Evolutionary conservation across 768 basidiomycete genomes (phyloP).

Genomic region (Mycena chlorophos): DNA sequence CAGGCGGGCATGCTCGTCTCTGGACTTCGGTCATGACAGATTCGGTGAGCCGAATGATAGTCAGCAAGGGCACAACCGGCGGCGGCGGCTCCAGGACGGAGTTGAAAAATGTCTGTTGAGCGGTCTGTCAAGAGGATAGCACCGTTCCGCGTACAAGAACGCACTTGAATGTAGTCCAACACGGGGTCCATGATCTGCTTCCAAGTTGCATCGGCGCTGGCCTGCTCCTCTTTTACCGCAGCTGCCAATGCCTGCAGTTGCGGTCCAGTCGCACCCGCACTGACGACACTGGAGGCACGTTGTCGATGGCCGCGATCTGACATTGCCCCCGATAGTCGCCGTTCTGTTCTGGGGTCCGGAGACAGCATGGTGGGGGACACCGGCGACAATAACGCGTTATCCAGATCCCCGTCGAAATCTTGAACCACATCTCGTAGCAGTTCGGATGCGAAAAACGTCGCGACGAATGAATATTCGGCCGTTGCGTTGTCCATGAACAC

Average conservation of each 20-base stretch:
- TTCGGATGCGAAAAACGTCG: slow-evolving; percentile 71
- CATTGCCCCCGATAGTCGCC: slow-evolving; percentile 40
- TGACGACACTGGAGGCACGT: slow-evolving; percentile 35
- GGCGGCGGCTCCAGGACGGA: slow-evolving; percentile 73
- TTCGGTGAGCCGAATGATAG: slow-evolving; percentile 91
- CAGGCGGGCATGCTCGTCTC: slow-evolving; percentile 72
- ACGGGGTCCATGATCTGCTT: slow-evolving; percentile 92
- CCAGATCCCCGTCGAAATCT: slow-evolving; percentile 37
- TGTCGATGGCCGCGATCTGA: slow-evolving; percentile 50
- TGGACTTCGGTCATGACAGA: slow-evolving; percentile 74
- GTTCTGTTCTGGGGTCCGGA: slow-evolving; percentile 44
- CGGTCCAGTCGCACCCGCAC: slow-evolving; percentile 30
- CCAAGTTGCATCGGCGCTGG: slow-evolving; percentile 70
- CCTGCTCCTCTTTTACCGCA: slow-evolving; percentile 59
- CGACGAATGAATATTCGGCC: slow-evolving; percentile 87
- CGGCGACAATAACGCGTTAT: slow-evolving; percentile 38
- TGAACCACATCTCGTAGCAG: slow-evolving; percentile 28
- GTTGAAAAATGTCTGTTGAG: slow-evolving; percentile 62
- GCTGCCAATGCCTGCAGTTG: slow-evolving; percentile 29
- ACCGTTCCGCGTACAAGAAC: slow-evolving; percentile 18
- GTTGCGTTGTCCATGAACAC: slow-evolving; percentile 95
- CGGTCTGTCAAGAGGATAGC: slow-evolving; percentile 4
- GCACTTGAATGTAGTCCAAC: slow-evolving; percentile 78
- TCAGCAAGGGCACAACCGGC: slow-evolving; percentile 73
- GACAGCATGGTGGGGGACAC: slow-evolving; percentile 45